A percentile compares a stretch with the other conserved stretches of the same genome.
phyloP scores from a whole-genome alignment of 176 grass and related monocot genomes.

The Raddia guianensis region DNA sequence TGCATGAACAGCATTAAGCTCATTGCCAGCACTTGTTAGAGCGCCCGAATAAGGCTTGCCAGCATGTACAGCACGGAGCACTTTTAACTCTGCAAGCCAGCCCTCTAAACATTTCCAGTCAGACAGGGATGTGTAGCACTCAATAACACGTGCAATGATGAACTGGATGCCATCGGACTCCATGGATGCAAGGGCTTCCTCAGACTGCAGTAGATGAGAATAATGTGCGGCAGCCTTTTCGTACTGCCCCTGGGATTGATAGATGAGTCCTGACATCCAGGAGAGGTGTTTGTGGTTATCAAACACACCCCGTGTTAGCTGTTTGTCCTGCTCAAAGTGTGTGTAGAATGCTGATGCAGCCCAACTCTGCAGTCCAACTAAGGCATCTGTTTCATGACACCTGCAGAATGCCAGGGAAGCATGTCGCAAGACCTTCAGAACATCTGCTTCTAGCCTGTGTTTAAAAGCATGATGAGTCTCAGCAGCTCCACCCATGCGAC shows the following conservation, averaged over 20 bases:
- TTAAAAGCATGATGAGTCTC: constrained; percentile 65
- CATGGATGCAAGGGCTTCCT: constrained; percentile 73
- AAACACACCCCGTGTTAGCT: constrained; percentile 41
- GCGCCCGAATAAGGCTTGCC: constrained; percentile 97
- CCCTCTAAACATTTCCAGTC: constrained; percentile 97
- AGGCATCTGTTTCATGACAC: constrained; percentile 81
- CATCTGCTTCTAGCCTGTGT: constrained; percentile 71
- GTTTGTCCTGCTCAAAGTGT: constrained; percentile 68
- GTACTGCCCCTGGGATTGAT: constrained; percentile 86
- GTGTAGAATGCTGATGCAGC: constrained; percentile 61
- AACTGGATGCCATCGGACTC: constrained; percentile 93
- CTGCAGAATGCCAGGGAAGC: constrained; percentile 85
- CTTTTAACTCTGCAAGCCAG: constrained; percentile 91
- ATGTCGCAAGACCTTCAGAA: constrained; percentile 74
- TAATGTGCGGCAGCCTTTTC: constrained; percentile 95
- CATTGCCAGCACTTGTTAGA: constrained; percentile 84
- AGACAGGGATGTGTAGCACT: constrained; percentile 89
- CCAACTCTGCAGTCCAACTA: constrained; percentile 91
- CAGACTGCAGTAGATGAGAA: constrained; percentile 89
- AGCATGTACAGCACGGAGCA: constrained; percentile 83
- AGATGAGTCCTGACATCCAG: constrained; percentile 88
- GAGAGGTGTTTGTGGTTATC: constrained; percentile 66
- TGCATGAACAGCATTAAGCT: constrained; percentile 94
- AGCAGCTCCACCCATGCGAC: constrained; percentile 48
- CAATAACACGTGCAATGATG: constrained; percentile 83